Evolutionary conservation across 2,329 filamentous ascomycete species (phyloP).

Genomic region (Arachnopeziza araneosa): DNA sequence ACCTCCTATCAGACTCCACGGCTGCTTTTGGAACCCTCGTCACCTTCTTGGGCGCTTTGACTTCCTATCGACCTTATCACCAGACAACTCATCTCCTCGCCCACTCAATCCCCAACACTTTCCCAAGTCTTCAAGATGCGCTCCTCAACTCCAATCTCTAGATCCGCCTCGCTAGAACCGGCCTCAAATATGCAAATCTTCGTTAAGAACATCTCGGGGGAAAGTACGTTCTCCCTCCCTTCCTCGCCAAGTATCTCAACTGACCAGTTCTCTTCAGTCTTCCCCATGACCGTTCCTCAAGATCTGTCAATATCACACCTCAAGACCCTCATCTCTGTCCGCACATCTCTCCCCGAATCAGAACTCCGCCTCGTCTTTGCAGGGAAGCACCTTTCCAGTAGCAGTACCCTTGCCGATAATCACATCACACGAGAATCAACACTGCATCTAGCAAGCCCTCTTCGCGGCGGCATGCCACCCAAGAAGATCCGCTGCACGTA

Average conservation of each 20-base stretch:
- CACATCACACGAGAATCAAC: constrained; percentile 44
- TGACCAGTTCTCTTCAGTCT: constrained; percentile 38
- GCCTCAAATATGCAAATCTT: constrained; percentile 55
- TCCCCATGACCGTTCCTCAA: constrained; percentile 49
- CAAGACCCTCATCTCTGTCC: constrained; percentile 49
- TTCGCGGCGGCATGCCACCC: constrained; percentile 55
- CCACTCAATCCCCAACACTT: background rate
- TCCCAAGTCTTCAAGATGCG: constrained; percentile 18
- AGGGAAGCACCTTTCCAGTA: constrained; percentile 47
- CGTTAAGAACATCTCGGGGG: constrained; percentile 52
- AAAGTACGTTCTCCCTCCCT: constrained; percentile 41
- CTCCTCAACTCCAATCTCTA: constrained; percentile 24
- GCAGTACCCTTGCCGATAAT: constrained; percentile 39
- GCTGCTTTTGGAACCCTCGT: background rate
- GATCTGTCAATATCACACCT: constrained; percentile 50
- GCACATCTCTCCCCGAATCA: constrained; percentile 45
- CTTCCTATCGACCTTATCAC: constrained; percentile 8
- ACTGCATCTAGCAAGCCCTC: constrained; percentile 48
- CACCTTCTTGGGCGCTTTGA: constrained; percentile 5
- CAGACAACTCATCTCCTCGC: constrained; percentile 7
- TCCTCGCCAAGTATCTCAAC: constrained; percentile 7
- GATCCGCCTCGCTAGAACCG: constrained; percentile 35
- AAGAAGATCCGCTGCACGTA: constrained; percentile 82
- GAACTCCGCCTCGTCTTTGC: constrained; percentile 52
- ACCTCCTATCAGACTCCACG: background rate